Percentiles rank a stretch among this genome's conserved stretches.
Evolutionary conservation across 805 yeast species (phyloP).

Genomic region (Clavispora carvajalis): DNA sequence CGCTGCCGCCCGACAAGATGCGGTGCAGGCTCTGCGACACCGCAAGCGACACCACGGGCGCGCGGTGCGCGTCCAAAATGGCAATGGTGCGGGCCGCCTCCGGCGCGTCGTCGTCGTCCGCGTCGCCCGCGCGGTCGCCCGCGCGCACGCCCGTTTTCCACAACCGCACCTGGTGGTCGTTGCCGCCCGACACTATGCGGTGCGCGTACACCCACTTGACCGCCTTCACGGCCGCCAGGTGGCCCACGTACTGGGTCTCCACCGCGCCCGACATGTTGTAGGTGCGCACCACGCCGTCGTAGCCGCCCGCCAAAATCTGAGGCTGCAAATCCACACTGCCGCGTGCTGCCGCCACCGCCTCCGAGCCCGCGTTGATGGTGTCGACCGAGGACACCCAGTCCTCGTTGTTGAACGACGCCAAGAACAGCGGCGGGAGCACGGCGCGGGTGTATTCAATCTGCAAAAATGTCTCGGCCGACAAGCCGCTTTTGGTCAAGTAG

Average conservation of each 20-base stretch:
- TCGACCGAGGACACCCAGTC: slow-evolving; percentile 90
- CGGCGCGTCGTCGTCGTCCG: slow-evolving; percentile 16
- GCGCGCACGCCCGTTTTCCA: slow-evolving; percentile 62
- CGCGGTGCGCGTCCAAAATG: slow-evolving; percentile 83
- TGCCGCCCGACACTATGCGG: slow-evolving; percentile 77
- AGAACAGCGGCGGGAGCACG: slow-evolving; percentile 87
- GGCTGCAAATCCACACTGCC: slow-evolving; percentile 32
- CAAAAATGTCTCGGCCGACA: slow-evolving; percentile 75
- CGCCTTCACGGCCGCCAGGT: slow-evolving; percentile 77
- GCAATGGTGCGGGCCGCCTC: slow-evolving; percentile 76
- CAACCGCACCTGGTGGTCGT: slow-evolving; percentile 81
- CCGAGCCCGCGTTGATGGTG: slow-evolving; percentile 35
- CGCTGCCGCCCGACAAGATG: slow-evolving; percentile 82
- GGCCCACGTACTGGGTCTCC: slow-evolving; percentile 78
- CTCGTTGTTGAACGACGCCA: slow-evolving; percentile 83
- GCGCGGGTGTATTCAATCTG: slow-evolving; percentile 88
- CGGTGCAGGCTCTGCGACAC: slow-evolving; percentile 49
- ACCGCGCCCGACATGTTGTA: slow-evolving; percentile 81
- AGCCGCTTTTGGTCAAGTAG: slow-evolving; percentile 68
- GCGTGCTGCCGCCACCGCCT: slow-evolving; percentile 15
- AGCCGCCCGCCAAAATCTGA: slow-evolving; percentile 79
- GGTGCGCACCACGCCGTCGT: slow-evolving; percentile 90
- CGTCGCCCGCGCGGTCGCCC: slow-evolving; percentile 23
- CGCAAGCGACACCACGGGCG: slow-evolving; percentile 74
- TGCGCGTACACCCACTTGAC: slow-evolving; percentile 76